phyloP scores from a whole-genome alignment of 139 green algal species.

The Edaphochlamys debaryana region DNA sequence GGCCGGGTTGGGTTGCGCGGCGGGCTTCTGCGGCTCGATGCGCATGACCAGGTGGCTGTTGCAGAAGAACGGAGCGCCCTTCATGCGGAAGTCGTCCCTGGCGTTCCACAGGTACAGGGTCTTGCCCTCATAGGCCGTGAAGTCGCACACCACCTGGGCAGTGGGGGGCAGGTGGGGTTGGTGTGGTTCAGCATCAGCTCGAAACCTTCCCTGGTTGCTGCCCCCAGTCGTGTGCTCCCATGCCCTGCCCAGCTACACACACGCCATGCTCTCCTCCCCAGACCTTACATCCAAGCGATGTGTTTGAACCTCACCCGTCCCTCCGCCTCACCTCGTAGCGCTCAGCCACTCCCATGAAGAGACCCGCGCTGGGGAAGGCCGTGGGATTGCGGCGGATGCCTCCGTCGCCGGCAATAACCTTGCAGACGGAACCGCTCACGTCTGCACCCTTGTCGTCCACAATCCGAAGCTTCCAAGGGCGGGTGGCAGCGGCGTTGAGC shows the following conservation, averaged over 20 bases:
- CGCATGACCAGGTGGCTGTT: slow-evolving; percentile 5
- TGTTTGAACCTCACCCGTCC: too few species aligned
- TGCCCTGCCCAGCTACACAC: too few species aligned
- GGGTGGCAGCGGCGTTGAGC: not conserved
- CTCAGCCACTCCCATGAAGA: slow-evolving; percentile 26
- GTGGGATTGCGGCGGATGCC: not conserved
- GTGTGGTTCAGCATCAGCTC: too few species aligned
- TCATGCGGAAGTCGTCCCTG: not conserved
- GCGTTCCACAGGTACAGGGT: slow-evolving; percentile 1
- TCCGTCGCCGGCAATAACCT: slow-evolving; percentile 1
- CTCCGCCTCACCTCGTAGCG: slow-evolving; percentile 30
- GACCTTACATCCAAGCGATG: too few species aligned
- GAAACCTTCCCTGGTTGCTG: too few species aligned
- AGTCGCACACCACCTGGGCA: slow-evolving; percentile 1
- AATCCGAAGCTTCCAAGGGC: slow-evolving; percentile 1
- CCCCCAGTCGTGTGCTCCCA: too few species aligned
- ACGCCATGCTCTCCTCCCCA: too few species aligned
- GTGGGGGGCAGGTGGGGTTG: too few species aligned
- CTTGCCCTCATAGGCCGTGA: not conserved
- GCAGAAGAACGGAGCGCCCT: slow-evolving; percentile 20
- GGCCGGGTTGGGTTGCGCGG: too few species aligned
- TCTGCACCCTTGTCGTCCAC: not conserved
- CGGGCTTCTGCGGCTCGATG: too few species aligned
- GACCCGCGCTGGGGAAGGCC: not conserved
- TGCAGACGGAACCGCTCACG: not conserved